phyloP scores from a whole-genome alignment of 495 filamentous ascomycete genomes.

The Melanomma pulvis-pyrius region DNA sequence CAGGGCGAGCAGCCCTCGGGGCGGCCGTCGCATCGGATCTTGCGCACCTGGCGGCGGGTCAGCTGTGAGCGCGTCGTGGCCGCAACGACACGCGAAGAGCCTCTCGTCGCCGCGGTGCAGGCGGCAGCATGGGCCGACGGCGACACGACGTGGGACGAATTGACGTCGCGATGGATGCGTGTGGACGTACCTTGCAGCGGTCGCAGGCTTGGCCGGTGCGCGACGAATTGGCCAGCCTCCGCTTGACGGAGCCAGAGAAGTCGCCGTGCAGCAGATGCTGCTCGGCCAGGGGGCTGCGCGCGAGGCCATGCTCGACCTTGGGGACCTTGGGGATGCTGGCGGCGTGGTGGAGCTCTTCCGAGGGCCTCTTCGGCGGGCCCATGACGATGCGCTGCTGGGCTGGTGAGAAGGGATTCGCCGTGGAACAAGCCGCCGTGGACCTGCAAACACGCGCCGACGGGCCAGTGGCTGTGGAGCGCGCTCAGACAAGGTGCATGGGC shows the following conservation, averaged over 20 bases:
- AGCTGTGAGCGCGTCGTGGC: slow-evolving; percentile 11
- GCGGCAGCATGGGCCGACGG: neutral
- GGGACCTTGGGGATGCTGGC: slow-evolving; percentile 36
- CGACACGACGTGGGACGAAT: neutral
- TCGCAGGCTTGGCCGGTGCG: slow-evolving; percentile 89
- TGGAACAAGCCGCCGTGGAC: slow-evolving; percentile 23
- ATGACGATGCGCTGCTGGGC: neutral
- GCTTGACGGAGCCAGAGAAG: slow-evolving; percentile 70
- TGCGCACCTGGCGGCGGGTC: slow-evolving; percentile 63
- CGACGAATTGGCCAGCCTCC: slow-evolving; percentile 62
- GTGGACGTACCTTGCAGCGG: slow-evolving; percentile 73
- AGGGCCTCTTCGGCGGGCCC: slow-evolving; percentile 29
- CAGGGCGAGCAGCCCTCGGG: slow-evolving; percentile 76
- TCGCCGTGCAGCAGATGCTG: slow-evolving; percentile 49
- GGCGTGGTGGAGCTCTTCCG: slow-evolving; percentile 16
- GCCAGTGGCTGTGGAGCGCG: slow-evolving; percentile 4
- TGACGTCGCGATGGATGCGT: neutral
- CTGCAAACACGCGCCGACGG: neutral
- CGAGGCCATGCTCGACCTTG: slow-evolving; percentile 56
- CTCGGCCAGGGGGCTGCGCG: slow-evolving; percentile 20
- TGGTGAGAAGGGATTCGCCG: slow-evolving; percentile 25
- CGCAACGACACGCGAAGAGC: neutral
- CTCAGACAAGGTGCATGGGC: slow-evolving; percentile 4
- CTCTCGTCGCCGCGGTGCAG: slow-evolving; percentile 9
- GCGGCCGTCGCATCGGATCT: slow-evolving; percentile 79